Evolutionary conservation across 2,329 filamentous ascomycete species (phyloP).

Genomic region (Cladorrhinum sp.): DNA sequence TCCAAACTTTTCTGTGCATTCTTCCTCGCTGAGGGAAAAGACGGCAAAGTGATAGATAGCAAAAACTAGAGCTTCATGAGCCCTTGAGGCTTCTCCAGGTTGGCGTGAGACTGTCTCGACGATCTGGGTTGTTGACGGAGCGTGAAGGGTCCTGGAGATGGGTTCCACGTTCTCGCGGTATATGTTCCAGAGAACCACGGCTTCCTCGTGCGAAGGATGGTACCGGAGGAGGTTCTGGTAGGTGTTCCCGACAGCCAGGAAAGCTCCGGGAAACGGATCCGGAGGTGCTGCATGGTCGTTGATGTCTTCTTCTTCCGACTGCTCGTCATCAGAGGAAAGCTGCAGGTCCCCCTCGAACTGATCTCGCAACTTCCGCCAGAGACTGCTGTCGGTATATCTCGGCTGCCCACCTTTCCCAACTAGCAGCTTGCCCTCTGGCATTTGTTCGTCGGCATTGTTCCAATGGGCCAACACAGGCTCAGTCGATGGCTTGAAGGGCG

Average conservation of each 20-base stretch:
- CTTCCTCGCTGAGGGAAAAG: conserved; percentile 40
- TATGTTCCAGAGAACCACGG: conserved; percentile 28
- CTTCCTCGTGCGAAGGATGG: conserved; percentile 25
- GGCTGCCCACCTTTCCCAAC: conserved; percentile 34
- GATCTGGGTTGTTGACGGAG: conserved; percentile 26
- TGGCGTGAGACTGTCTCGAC: conserved; percentile 19
- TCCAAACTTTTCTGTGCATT: conserved; percentile 39
- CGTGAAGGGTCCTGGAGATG: conserved; percentile 28
- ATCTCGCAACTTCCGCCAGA: conserved; percentile 28
- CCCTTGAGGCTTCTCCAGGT: conserved; percentile 25
- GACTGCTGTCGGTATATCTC: conserved; percentile 40
- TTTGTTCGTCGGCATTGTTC: neutral
- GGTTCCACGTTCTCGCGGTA: conserved; percentile 29
- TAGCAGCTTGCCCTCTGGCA: conserved; percentile 24
- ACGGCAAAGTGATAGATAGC: conserved; percentile 41
- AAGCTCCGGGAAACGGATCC: neutral
- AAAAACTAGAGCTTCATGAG: conserved; percentile 41
- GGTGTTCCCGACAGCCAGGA: conserved; percentile 4
- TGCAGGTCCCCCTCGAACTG: conserved; percentile 27
- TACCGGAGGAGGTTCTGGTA: conserved; percentile 16
- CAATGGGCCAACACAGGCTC: conserved; percentile 10
- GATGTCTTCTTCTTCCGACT: neutral
- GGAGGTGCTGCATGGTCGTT: conserved; percentile 10
- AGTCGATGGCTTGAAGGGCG: too few species aligned
- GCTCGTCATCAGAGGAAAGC: conserved; percentile 25